Percentiles rank a stretch among this genome's conserved stretches.
Conservation (phyloP, 2,329 filamentous ascomycete species). For the Tympanopsis confertula region DNA sequence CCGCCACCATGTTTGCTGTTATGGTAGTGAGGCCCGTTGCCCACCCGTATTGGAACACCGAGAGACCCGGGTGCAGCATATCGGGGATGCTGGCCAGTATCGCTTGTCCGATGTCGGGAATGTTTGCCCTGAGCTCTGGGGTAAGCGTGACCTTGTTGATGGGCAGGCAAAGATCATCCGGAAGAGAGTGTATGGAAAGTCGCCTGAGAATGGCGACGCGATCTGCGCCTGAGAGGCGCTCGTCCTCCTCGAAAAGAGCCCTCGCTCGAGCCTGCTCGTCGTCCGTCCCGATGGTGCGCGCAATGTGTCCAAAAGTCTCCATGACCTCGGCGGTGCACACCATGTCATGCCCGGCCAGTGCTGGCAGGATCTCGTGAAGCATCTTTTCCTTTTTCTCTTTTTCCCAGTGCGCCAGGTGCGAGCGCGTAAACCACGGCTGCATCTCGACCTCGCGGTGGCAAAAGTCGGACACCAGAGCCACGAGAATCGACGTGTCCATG, state of each 20-base stretch:
- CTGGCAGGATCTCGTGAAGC: slow-evolving; percentile 47
- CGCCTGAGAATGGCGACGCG: slow-evolving; percentile 16
- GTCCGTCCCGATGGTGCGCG: slow-evolving; percentile 48
- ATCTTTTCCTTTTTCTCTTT: slow-evolving; percentile 50
- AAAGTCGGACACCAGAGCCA: slow-evolving; percentile 64
- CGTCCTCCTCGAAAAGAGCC: slow-evolving; percentile 36
- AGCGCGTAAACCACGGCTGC: slow-evolving; percentile 34
- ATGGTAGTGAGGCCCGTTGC: slow-evolving; percentile 48
- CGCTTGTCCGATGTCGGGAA: slow-evolving; percentile 31
- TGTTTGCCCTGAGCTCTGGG: slow-evolving; percentile 20
- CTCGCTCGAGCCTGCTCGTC: slow-evolving; percentile 40
- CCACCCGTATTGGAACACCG: slow-evolving; percentile 67
- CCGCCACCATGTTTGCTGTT: slow-evolving; percentile 56
- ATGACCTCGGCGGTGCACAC: slow-evolving; percentile 58
- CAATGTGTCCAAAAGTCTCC: slow-evolving; percentile 54
- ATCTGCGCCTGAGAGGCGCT: slow-evolving; percentile 9
- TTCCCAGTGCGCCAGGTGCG: slow-evolving; percentile 53
- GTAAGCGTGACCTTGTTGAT: slow-evolving; percentile 41
- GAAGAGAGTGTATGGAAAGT: slow-evolving; percentile 24
- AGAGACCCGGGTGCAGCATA: slow-evolving; percentile 37
- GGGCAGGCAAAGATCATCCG: slow-evolving; percentile 34
- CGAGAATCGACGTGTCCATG: slow-evolving; percentile 58
- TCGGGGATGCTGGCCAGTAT: slow-evolving; percentile 30
- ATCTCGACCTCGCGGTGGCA: slow-evolving; percentile 36
- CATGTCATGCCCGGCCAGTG: slow-evolving; percentile 40